Conservation (phyloP, 108 stramenopile genomes). For the Mayamaea pseudoterrestris region DNA sequence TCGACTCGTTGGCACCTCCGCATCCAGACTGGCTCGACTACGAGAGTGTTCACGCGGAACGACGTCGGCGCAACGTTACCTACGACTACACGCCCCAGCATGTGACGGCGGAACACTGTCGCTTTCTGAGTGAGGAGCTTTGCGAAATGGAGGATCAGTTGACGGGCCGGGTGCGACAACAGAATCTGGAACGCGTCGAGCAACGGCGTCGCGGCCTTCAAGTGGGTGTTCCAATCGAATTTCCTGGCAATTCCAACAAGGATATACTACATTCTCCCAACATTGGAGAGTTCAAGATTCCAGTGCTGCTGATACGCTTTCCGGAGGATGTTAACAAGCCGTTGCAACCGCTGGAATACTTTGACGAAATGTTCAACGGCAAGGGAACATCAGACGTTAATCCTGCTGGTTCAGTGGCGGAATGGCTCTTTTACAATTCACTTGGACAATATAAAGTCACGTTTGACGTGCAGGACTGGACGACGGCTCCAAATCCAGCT, state of each 20-base stretch:
- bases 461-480: constrained; percentile 12
- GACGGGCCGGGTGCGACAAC: background rate
- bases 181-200: background rate
- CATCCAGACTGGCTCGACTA: background rate
- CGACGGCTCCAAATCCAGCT: constrained; percentile 13
- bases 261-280: background rate
- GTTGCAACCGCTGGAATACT: constrained; percentile 1
- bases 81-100: constrained; percentile 5
- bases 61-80: background rate
- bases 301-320: constrained; percentile 4
- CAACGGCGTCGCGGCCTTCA: background rate
- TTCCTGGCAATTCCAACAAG: too few species aligned
- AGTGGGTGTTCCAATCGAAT: too few species aligned
- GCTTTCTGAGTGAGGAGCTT: constrained; percentile 3
- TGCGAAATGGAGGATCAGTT: constrained; percentile 9
- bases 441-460: constrained; percentile 6
- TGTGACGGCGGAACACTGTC: constrained; percentile 10
- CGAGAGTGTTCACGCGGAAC: constrained; percentile 4
- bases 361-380: constrained; percentile 7
- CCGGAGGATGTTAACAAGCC: constrained; percentile 3
- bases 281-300: background rate
- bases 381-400: background rate
- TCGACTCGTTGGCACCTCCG: background rate
- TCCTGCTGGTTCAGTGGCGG: constrained; percentile 1
- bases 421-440: background rate